phyloP scores from a whole-genome alignment of 345 rosid genomes.

The Lepidium sativum region DNA sequence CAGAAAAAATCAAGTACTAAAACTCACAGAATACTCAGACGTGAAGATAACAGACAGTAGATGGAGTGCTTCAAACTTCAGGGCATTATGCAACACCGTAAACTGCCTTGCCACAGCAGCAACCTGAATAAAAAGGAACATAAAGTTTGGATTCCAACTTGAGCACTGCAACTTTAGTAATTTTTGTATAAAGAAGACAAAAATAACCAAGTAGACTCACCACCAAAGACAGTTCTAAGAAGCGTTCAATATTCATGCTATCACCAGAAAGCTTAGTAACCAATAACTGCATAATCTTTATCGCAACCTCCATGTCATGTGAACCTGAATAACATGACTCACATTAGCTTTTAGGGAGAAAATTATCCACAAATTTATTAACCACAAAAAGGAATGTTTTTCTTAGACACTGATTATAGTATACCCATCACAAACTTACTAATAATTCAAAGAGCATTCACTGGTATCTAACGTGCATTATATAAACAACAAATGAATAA shows the following conservation, averaged over 20 bases:
- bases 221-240: constrained; percentile 46
- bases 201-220: constrained; percentile 35
- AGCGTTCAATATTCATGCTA: constrained; percentile 27
- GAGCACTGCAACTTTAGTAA: not conserved
- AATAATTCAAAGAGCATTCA: not conserved
- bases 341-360: not conserved
- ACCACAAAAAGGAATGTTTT: not conserved
- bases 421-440: not conserved
- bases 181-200: not conserved
- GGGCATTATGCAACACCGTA: constrained; percentile 65
- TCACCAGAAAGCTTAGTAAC: constrained; percentile 41
- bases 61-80: constrained; percentile 82
- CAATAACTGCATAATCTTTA: constrained; percentile 52
- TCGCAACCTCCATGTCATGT: constrained; percentile 60
- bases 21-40: constrained; percentile 46
- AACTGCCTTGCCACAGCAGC: constrained; percentile 53
- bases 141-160: not conserved
- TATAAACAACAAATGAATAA: not conserved
- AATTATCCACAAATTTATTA: not conserved
- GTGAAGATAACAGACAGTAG: constrained; percentile 64
- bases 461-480: not conserved
- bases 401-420: not conserved
- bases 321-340: constrained; percentile 43
- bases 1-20: not conserved
- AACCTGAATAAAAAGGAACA: constrained; percentile 36